Evolutionary conservation across 2,329 filamentous ascomycete species (phyloP).

Genomic region (Colletotrichum euphorbiae): DNA sequence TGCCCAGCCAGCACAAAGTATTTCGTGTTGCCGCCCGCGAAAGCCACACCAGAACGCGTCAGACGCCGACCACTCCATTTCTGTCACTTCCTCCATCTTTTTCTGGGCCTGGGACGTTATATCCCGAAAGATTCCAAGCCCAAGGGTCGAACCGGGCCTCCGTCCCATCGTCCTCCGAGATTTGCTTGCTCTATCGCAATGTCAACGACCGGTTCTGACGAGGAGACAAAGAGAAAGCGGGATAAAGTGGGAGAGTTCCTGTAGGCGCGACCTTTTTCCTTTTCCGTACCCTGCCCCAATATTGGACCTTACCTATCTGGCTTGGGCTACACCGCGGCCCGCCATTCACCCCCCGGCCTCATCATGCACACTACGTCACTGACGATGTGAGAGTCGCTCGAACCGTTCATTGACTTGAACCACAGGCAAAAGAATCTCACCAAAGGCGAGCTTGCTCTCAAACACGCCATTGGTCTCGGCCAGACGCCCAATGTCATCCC

Average conservation of each 20-base stretch:
- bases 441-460: constrained; percentile 55
- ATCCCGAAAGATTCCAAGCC: not conserved
- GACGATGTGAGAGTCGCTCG: not conserved
- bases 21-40: constrained; percentile 7
- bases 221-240: constrained; percentile 46
- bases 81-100: not conserved
- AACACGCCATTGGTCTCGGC: constrained; percentile 58
- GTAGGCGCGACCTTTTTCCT: constrained; percentile 43
- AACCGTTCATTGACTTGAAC: constrained; percentile 40
- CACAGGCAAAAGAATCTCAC: constrained; percentile 48
- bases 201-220: constrained; percentile 34
- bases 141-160: constrained; percentile 5
- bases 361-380: not conserved
- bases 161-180: not conserved
- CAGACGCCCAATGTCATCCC: constrained; percentile 58
- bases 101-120: not conserved
- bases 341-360: not conserved
- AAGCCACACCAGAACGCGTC: constrained; percentile 15
- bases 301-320: not conserved
- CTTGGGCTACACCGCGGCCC: not conserved
- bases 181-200: constrained; percentile 10
- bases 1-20: not conserved
- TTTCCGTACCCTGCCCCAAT: constrained; percentile 2
- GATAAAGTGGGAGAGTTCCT: constrained; percentile 49
- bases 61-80: constrained; percentile 12